Conservation (phyloP, 352 stramenopile genomes). For the Vaucheria bursata region DNA sequence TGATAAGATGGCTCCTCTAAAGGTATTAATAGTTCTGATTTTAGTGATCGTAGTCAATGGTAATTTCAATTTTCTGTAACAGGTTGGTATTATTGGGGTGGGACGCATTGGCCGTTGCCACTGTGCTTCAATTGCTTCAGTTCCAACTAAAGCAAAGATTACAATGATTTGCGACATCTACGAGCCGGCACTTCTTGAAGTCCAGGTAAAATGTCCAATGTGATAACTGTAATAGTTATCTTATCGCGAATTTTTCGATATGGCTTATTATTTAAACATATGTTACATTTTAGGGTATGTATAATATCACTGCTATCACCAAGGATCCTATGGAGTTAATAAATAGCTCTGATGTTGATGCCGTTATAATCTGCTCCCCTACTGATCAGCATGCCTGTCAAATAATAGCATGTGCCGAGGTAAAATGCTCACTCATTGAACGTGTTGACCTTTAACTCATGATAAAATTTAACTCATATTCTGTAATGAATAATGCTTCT, state of each 20-base stretch:
- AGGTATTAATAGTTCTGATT: no score
- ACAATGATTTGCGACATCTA: slow-evolving; percentile 50
- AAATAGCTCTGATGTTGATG: slow-evolving; percentile 78
- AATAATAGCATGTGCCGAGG: slow-evolving; percentile 60
- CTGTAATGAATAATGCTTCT: no score
- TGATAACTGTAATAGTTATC: no score
- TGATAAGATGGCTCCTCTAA: no score
- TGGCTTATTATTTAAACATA: slow-evolving; percentile 9
- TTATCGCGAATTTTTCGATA: slow-evolving; percentile 9
- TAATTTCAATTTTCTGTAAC: neutral
- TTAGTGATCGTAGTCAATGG: neutral
- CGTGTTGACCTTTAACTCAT: no score
- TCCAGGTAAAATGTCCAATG: no score
- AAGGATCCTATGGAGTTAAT: slow-evolving; percentile 74
- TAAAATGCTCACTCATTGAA: neutral
- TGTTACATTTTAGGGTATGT: no score
- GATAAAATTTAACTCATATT: no score
- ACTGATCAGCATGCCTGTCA: slow-evolving; percentile 83
- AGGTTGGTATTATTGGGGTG: slow-evolving; percentile 49
- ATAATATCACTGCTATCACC: slow-evolving; percentile 60
- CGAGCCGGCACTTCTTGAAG: slow-evolving; percentile 37
- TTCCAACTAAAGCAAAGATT: slow-evolving; percentile 42
- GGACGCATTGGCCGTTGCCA: slow-evolving; percentile 47
- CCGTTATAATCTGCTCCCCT: slow-evolving; percentile 89
- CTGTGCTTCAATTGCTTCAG: slow-evolving; percentile 44